Base-by-base conservation (phyloP, 352 stramenopile genomes). In the Globisporangium cederbergense region DNA sequence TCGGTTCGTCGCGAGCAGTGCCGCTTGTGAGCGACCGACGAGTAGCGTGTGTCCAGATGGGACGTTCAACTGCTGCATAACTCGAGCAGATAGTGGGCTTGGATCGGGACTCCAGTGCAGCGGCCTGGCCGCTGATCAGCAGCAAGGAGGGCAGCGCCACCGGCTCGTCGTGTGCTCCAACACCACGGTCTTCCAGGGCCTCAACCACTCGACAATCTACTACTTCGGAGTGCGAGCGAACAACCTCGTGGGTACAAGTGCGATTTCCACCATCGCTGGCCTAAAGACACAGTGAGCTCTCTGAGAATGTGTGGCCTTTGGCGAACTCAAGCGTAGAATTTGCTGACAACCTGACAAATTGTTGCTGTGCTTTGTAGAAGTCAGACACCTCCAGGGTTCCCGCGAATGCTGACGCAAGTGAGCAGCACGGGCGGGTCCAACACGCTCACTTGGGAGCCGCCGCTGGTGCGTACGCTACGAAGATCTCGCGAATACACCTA, bases 161-260 rank as follows among this genome's bases (percentile, higher is more conserved):
- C 65, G 64, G 45, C 28, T 73, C 28, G 65, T 79, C 8, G 62
- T 74, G 0, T 70, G 75, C 0, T 68, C 74, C 16, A 89, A 78
- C 16, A 67, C 73, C 13, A 68, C 70, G 1, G n/a, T 70, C 25
- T 83, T 88, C 46, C 66, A 70, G 20, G 62, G 60, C 4, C 66
- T 91, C 0, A 78, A 74, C 28, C 73, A 78, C 42, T 86, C 79
- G 7, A 76, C 79, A 11, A 69, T 53, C 2, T 91, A 89, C 45
- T 84, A 75, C 54, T 72, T 87, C 50, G 77, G 75, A 22, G 75
- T 89, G 0, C 72, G 77, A 74, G 78, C 72, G 1, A 77, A 71
- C 34, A 89, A 81, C 55, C 30, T 51, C 10, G 65, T 76, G 10
- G 82, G 79, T 28, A 60, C 34, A 9, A 83, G 82, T 34, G 22